These are phyloP conservation scores for Pleurotus sapidus DNA, from an alignment of 768 basidiomycete species.

Conservation along the genomic window DNA sequence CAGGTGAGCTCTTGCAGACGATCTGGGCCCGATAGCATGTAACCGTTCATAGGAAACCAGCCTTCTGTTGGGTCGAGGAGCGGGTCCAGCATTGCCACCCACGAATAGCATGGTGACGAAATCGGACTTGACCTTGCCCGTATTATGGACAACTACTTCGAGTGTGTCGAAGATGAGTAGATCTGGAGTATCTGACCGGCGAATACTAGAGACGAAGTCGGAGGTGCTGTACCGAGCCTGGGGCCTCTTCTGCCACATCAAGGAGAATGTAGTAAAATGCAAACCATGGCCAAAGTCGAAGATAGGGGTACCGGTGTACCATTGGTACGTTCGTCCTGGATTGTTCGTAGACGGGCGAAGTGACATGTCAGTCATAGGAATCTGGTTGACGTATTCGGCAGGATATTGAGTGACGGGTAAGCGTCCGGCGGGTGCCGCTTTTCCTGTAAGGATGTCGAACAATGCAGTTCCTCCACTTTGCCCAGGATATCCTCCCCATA, in stretches of 20 bases:
- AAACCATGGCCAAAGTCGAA: conserved; percentile 53
- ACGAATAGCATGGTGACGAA: conserved; percentile 54
- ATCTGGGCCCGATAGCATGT: conserved; percentile 23
- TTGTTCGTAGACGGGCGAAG: conserved; percentile 44
- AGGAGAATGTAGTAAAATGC: conserved; percentile 49
- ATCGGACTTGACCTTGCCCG: conserved; percentile 46
- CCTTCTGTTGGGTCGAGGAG: conserved; percentile 50
- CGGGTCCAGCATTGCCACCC: conserved; percentile 43
- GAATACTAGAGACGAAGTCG: conserved; percentile 27
- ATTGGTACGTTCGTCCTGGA: conserved; percentile 58
- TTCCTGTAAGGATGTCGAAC: conserved; percentile 50
- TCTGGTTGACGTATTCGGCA: conserved; percentile 39
- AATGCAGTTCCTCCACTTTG: conserved; percentile 54
- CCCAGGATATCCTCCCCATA: conserved; percentile 59
- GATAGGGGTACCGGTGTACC: conserved; percentile 50
- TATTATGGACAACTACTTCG: conserved; percentile 45
- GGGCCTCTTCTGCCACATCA: conserved; percentile 35
- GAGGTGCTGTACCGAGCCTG: conserved; percentile 37
- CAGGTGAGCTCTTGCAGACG: conserved; percentile 26
- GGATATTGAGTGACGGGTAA: conserved; percentile 55
- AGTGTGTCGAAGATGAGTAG: conserved; percentile 47
- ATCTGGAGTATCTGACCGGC: conserved; percentile 28
- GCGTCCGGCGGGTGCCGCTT: conserved; percentile 51
- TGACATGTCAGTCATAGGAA: conserved; percentile 59
- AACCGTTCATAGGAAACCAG: conserved; percentile 47